phyloP scores from a whole-genome alignment of 345 rosid genomes.

The Garcia nutans region DNA sequence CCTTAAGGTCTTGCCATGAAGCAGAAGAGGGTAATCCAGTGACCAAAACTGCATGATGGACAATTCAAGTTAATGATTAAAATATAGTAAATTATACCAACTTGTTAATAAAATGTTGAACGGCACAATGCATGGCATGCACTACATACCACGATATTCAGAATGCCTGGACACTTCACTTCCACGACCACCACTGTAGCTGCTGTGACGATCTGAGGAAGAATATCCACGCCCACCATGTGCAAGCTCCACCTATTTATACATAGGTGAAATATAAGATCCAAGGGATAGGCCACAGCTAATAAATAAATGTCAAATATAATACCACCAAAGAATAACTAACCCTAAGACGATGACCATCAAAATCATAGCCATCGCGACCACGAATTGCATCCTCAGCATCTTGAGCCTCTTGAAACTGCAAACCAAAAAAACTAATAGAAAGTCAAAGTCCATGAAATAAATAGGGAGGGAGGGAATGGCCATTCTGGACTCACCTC shows the following conservation, averaged over 20 bases:
- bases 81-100: not conserved
- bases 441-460: not conserved
- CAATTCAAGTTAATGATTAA: not conserved
- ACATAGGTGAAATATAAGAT: not conserved
- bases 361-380: slow-evolving; percentile 84
- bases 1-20: slow-evolving; percentile 99
- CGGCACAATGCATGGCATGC: not conserved
- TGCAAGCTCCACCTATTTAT: slow-evolving; percentile 82
- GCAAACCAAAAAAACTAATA: not conserved
- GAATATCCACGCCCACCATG: slow-evolving; percentile 93
- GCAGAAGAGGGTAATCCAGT: slow-evolving; percentile 95
- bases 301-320: not conserved
- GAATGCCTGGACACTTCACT: slow-evolving; percentile 85
- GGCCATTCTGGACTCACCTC: slow-evolving; percentile 41
- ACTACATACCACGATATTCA: slow-evolving; percentile 74
- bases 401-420: slow-evolving; percentile 43
- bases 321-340: not conserved
- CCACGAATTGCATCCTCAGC: slow-evolving; percentile 83
- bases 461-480: not conserved
- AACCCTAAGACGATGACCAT: slow-evolving; percentile 68
- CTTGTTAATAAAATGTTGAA: not conserved
- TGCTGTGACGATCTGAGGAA: slow-evolving; percentile 77
- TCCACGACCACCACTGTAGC: slow-evolving; percentile 49
- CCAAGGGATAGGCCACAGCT: not conserved
- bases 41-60: slow-evolving; percentile 57